Conservation (phyloP, 2,329 filamentous ascomycete genomes). For the Fusarium sp. region DNA sequence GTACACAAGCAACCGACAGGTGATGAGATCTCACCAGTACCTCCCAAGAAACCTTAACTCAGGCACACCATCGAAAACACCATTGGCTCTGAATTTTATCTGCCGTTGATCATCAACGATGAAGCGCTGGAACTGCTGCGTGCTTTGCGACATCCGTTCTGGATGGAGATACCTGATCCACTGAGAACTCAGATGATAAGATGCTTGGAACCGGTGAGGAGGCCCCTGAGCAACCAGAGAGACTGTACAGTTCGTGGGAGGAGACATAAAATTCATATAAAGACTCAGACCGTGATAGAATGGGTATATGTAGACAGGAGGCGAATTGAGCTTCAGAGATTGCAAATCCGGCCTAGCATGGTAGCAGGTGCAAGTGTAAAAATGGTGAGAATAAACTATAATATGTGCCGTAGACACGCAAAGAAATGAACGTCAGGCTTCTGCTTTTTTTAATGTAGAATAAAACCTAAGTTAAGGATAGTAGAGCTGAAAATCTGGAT, state of each 20-base stretch:
- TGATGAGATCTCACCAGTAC: neutral
- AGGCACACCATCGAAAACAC: accelerated
- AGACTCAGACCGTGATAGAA: neutral
- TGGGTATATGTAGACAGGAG: neutral
- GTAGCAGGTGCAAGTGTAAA: neutral
- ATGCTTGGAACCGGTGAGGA: too few species aligned
- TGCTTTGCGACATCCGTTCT: accelerated
- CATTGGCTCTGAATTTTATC: accelerated
- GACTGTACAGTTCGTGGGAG: too few species aligned
- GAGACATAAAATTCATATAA: neutral
- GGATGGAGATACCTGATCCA: neutral
- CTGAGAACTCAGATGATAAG: neutral
- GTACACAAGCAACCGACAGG: neutral
- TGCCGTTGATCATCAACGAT: accelerated
- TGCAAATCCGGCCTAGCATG: neutral
- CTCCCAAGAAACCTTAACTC: neutral
- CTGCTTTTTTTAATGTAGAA: neutral
- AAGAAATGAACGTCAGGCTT: neutral
- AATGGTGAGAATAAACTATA: neutral
- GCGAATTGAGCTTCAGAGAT: neutral
- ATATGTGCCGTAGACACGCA: neutral
- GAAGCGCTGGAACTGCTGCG: neutral
- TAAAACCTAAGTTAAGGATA: neutral
- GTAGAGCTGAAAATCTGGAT: accelerated
- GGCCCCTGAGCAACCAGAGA: neutral